Percentiles rank a stretch among this genome's conserved stretches.
Conservation (phyloP, 2,329 filamentous ascomycete genomes). For the Gyromitra esculenta region DNA sequence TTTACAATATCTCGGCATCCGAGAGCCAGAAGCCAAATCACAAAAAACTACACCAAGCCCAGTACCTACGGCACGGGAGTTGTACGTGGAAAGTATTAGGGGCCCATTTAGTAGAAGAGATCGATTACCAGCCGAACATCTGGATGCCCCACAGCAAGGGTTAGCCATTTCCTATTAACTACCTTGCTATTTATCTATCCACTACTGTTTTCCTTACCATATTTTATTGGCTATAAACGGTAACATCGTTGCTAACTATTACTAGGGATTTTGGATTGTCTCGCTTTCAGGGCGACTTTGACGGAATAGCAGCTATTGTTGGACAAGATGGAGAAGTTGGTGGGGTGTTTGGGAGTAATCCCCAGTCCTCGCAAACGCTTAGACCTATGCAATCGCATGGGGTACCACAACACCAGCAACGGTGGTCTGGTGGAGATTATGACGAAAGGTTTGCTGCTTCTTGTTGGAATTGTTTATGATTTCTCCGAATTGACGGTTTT, state of each 20-base stretch:
- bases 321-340: slow-evolving; percentile 20
- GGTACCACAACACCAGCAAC: slow-evolving; percentile 22
- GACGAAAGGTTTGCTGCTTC: slow-evolving; percentile 39
- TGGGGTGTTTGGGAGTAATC: slow-evolving; percentile 16
- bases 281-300: slow-evolving; percentile 19
- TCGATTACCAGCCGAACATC: slow-evolving; percentile 16
- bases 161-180: slow-evolving; percentile 17
- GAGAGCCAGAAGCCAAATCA: slow-evolving; percentile 46
- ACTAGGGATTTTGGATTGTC: slow-evolving; percentile 33
- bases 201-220: neutral
- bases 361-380: slow-evolving; percentile 35
- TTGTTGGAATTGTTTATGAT: neutral
- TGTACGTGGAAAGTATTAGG: slow-evolving; percentile 28
- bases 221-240: neutral
- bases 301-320: slow-evolving; percentile 8
- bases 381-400: slow-evolving; percentile 38
- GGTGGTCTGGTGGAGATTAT: slow-evolving; percentile 31
- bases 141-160: slow-evolving; percentile 23
- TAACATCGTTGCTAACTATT: slow-evolving; percentile 24
- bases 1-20: slow-evolving; percentile 43
- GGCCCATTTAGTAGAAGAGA: slow-evolving; percentile 34
- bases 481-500: slow-evolving; percentile 16
- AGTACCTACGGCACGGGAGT: slow-evolving; percentile 22
- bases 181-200: slow-evolving; percentile 11
- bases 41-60: slow-evolving; percentile 50